Base-by-base conservation (phyloP, 2,329 filamentous ascomycete species). In the Alternaria infectoria region DNA sequence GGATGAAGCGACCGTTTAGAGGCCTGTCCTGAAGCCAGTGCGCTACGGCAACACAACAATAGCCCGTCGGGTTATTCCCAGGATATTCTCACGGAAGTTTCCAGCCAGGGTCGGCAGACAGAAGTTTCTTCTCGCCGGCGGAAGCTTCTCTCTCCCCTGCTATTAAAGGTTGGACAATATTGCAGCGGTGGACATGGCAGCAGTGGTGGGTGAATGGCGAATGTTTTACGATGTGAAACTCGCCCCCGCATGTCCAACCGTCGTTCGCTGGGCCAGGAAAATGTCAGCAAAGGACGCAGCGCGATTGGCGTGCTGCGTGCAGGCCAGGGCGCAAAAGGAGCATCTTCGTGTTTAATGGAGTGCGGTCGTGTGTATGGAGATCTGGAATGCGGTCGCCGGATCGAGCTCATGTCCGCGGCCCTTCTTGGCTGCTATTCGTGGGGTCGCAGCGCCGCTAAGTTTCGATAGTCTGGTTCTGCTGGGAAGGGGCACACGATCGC, bases 381-480 rank as follows among this genome's bases (percentile, higher is more conserved):
- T 58, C 13, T 52, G 46, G 56, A 58, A 28, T 52, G 19, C 46
- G 13, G 44, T 36, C 30, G 32, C 44, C 47, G 54, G 19, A 57
- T 57, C 44, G 44, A 57, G 44, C 19, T 6, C 36, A 59, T 54
- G 57, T 59, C 57, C 49, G 57, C 57, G 49, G 57, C 40, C 57
- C 57, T 45, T 46, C 30, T 15, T 15, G 30, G 5, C 49, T 54
- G 26, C 21, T 19, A 59, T 59, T 59, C 49, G 57, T 51, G 43
- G 40, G 57, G 49, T 28, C 32, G 60, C 49, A 54, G 32, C 19
- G 44, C 58, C 61, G 57, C 54, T 54, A 61, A 46, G 28, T 64
- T 64, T 65, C 64, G 36, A 66, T 66, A 66, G 64, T 56, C 25
- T 55, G 50, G 19, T 52, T 12, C 28, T 57, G 25, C 17, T 49